These are phyloP conservation scores for Alternaria metachromatica DNA, from an alignment of 2,329 filamentous ascomycete genomes.

Conservation along the genomic window DNA sequence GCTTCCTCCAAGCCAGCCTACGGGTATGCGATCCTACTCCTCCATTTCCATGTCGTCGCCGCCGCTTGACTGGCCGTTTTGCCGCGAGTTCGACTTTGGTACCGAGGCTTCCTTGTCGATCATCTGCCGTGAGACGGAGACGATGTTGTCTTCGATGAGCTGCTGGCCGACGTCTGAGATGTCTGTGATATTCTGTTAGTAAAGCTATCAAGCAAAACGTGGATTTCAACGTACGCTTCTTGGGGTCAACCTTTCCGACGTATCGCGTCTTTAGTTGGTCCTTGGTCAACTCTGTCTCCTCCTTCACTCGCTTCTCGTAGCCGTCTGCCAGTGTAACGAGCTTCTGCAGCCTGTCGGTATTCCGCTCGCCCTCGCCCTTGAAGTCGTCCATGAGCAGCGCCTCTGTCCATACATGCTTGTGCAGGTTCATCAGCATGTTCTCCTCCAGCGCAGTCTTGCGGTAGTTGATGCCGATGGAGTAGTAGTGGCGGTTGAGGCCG, in stretches of 20 bases:
- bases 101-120: conserved; percentile 98
- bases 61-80: conserved; percentile 34
- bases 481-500: conserved; percentile 97
- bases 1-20: not conserved
- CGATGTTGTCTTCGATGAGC: conserved; percentile 99
- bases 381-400: conserved; percentile 98
- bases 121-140: conserved; percentile 97
- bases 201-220: too few relatives aligned
- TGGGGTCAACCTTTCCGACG: conserved; percentile 97
- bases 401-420: conserved; percentile 99
- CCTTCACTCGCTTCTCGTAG: conserved; percentile 98
- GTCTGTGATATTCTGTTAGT: conserved; percentile 56
- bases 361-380: conserved; percentile 79
- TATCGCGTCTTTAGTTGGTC: conserved; percentile 99
- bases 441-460: conserved; percentile 96
- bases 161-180: conserved; percentile 95
- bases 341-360: conserved; percentile 84
- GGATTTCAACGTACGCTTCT: too few relatives aligned
- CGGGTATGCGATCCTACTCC: conserved; percentile 3
- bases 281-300: conserved; percentile 96
- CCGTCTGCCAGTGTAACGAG: conserved; percentile 90
- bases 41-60: conserved; percentile 42
- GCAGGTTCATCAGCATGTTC: conserved; percentile 99
- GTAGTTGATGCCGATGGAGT: conserved; percentile 98
- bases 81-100: conserved; percentile 59